phyloP scores from a whole-genome alignment of 345 rosid species.

The Eutrema japonicum region DNA sequence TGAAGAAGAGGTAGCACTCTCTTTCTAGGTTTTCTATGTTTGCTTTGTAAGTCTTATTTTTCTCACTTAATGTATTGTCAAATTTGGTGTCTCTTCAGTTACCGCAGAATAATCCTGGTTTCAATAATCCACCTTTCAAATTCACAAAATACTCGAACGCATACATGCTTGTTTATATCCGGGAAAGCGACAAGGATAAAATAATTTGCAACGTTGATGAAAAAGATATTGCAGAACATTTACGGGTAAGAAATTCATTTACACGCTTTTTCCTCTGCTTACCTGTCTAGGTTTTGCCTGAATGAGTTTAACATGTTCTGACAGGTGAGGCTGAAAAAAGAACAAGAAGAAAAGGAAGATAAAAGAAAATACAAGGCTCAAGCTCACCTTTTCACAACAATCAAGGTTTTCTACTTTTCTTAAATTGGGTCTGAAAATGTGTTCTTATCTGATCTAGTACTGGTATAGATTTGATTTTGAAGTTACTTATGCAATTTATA shows the following conservation, averaged over 20 bases:
- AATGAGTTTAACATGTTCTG: slow-evolving; percentile 35
- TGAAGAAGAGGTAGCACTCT: slow-evolving; percentile 88
- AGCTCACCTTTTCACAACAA: slow-evolving; percentile 93
- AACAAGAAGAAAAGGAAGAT: slow-evolving; percentile 90
- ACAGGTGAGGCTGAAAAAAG: slow-evolving; percentile 93
- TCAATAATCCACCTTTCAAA: slow-evolving; percentile 86
- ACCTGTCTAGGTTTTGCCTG: slow-evolving; percentile 21
- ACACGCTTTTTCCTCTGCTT: background rate
- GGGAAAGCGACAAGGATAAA: slow-evolving; percentile 93
- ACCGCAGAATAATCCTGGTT: slow-evolving; percentile 93
- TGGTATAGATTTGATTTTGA: slow-evolving; percentile 23
- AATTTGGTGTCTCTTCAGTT: slow-evolving; percentile 54
- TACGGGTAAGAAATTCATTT: slow-evolving; percentile 63
- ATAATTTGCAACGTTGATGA: slow-evolving; percentile 96
- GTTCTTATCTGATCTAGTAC: slow-evolving; percentile 5
- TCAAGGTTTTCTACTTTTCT: slow-evolving; percentile 62
- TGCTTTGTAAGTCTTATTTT: slow-evolving; percentile 17
- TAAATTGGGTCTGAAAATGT: slow-evolving; percentile 19
- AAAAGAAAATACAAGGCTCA: slow-evolving; percentile 89
- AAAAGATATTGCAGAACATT: slow-evolving; percentile 96
- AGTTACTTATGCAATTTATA: slow-evolving; percentile 36
- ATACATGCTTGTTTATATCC: slow-evolving; percentile 97
- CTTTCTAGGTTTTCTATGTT: slow-evolving; percentile 26
- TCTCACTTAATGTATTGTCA: slow-evolving; percentile 23
- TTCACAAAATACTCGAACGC: slow-evolving; percentile 99